Evolutionary conservation across 2,329 filamentous ascomycete genomes (phyloP).

Genomic region (Trichoderma atroviride): DNA sequence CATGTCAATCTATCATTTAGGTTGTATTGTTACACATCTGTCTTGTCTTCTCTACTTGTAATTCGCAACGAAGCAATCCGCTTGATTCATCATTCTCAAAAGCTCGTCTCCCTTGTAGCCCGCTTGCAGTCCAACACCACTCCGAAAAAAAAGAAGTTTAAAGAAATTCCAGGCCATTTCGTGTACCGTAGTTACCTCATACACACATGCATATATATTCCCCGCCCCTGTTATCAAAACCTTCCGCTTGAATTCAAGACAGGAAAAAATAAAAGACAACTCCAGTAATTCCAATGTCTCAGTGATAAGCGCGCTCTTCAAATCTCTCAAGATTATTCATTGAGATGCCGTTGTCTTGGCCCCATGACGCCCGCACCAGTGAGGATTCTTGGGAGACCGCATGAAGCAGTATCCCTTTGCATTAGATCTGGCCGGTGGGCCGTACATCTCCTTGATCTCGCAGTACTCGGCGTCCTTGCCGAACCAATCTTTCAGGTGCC

Average conservation of each 20-base stretch:
- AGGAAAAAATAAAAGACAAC: background rate
- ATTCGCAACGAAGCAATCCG: background rate
- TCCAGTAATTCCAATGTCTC: background rate
- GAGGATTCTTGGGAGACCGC: conserved; percentile 61
- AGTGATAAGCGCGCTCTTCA: background rate
- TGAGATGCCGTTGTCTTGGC: conserved; percentile 30
- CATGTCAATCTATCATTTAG: background rate
- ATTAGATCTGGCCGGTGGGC: conserved; percentile 49
- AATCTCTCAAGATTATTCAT: background rate
- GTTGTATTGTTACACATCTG: conserved; percentile 6
- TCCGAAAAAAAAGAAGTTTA: background rate
- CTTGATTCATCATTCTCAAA: background rate
- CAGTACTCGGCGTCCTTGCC: conserved; percentile 61
- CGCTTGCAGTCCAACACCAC: background rate
- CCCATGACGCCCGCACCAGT: conserved; percentile 60
- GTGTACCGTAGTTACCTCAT: background rate
- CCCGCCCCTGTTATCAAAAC: too few relatives aligned
- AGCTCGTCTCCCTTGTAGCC: background rate
- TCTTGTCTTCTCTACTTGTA: conserved; percentile 5
- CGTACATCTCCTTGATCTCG: conserved; percentile 60
- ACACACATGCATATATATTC: background rate
- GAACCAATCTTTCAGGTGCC: conserved; percentile 64
- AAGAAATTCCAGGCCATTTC: background rate
- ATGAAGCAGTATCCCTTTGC: conserved; percentile 59
- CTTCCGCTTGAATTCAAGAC: background rate